Conservation (phyloP, 225 moss, liverwort and hornwort genomes). For the Climacium dendroides region DNA sequence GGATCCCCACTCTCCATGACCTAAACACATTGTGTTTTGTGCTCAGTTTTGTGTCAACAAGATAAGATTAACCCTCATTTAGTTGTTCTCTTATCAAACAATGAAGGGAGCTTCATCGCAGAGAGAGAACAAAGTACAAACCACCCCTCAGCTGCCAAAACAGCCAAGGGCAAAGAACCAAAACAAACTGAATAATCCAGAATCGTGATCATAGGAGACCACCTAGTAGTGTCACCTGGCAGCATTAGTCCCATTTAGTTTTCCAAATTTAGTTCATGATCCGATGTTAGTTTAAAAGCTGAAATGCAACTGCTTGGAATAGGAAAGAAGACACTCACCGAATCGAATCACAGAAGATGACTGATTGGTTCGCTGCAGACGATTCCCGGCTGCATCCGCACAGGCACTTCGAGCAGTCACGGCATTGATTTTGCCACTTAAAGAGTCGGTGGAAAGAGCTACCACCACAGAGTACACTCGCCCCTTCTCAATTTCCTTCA, state of each 20-base stretch:
- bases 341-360: constrained; percentile 16
- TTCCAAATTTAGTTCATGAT: not conserved
- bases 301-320: not conserved
- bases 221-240: not conserved
- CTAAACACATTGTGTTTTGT: not conserved
- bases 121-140: not conserved
- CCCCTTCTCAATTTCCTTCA: constrained; percentile 14
- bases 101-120: not conserved
- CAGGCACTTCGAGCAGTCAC: constrained; percentile 11
- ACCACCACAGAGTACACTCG: constrained; percentile 11
- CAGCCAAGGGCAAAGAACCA: not conserved
- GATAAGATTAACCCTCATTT: not conserved
- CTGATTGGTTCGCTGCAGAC: constrained; percentile 4
- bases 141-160: not conserved
- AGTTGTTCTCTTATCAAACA: not conserved
- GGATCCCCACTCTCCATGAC: not conserved
- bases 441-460: not conserved
- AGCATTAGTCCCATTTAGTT: not conserved
- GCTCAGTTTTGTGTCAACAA: not conserved
- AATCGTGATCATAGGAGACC: not conserved
- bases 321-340: not conserved
- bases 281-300: not conserved
- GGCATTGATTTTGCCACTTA: constrained; percentile 6
- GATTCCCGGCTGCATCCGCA: constrained; percentile 29
- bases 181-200: not conserved